A percentile compares a stretch with the other conserved stretches of the same genome.
Conservation (phyloP, 1,284 basidiomycete genomes). For the Leccinum pseudoinsigne region DNA sequence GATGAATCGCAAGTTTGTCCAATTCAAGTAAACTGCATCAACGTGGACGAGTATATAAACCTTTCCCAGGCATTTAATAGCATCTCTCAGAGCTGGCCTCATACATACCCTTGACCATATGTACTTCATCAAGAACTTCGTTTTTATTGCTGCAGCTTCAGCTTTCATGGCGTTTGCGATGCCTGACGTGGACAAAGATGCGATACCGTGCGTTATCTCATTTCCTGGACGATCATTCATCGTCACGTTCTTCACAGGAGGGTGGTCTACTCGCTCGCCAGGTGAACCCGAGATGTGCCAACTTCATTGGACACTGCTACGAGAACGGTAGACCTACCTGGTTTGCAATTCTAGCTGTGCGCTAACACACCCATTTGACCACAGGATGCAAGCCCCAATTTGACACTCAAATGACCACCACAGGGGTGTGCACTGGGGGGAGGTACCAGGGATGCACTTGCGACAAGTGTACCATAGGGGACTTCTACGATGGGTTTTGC, state of each 20-base stretch:
- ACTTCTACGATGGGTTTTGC: background rate
- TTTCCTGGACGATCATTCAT: background rate
- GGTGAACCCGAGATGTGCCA: slow-evolving; percentile 2
- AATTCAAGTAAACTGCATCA: background rate
- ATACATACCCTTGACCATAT: background rate
- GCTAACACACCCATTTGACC: background rate
- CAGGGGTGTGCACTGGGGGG: background rate
- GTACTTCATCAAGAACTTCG: slow-evolving; percentile 5
- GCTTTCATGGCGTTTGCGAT: slow-evolving; percentile 7
- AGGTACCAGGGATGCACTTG: slow-evolving; percentile 3
- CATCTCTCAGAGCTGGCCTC: background rate
- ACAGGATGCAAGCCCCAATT: slow-evolving; percentile 1
- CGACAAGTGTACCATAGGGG: background rate
- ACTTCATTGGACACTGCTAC: slow-evolving; percentile 5
- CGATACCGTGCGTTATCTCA: slow-evolving; percentile 4
- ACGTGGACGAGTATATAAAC: background rate
- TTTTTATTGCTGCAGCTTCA: slow-evolving; percentile 4
- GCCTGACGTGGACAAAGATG: slow-evolving; percentile 1
- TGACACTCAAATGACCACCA: background rate
- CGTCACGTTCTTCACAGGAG: background rate
- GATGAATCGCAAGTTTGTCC: background rate
- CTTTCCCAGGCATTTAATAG: background rate
- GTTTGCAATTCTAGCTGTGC: background rate
- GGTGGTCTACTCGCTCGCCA: slow-evolving; percentile 2
- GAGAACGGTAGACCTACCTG: slow-evolving; percentile 1